phyloP scores from a whole-genome alignment of 768 basidiomycete species.

The Peribolospora baueri region DNA sequence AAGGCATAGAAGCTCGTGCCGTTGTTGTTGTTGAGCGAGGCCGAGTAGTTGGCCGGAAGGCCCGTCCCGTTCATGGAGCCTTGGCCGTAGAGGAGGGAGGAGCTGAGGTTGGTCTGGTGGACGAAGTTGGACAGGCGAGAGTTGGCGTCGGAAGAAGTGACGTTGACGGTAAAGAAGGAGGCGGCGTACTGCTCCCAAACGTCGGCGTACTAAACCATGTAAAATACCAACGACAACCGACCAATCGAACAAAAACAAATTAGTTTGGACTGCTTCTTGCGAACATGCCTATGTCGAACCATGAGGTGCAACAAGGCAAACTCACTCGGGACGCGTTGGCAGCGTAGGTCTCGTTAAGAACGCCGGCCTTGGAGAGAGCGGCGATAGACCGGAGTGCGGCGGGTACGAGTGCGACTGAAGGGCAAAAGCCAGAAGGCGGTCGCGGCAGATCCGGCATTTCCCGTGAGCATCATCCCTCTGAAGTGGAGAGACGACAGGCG shows the following conservation, averaged over 20 bases:
- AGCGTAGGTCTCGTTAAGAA: slow-evolving; percentile 14
- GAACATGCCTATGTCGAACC: too few relatives aligned
- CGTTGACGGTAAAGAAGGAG: slow-evolving; percentile 22
- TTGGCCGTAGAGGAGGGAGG: slow-evolving; percentile 14
- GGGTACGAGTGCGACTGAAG: slow-evolving; percentile 22
- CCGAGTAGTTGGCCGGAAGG: not conserved
- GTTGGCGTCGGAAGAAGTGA: slow-evolving; percentile 17
- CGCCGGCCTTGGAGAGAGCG: slow-evolving; percentile 15
- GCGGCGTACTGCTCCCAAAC: slow-evolving; percentile 23
- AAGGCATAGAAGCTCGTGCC: slow-evolving; percentile 24
- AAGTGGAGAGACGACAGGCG: not conserved
- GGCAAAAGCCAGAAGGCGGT: not conserved
- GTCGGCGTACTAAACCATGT: slow-evolving; percentile 6
- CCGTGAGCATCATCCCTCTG: too few relatives aligned
- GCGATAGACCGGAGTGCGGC: slow-evolving; percentile 23
- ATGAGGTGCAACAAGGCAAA: too few relatives aligned
- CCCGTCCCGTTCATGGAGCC: slow-evolving; percentile 8
- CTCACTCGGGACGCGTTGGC: slow-evolving; percentile 10
- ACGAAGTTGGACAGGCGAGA: slow-evolving; percentile 22
- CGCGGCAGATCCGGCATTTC: not conserved
- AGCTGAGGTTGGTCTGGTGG: slow-evolving; percentile 18
- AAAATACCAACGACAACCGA: too few relatives aligned
- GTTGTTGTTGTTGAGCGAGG: slow-evolving; percentile 4
- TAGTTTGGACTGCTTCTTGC: too few relatives aligned
- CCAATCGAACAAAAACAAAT: too few relatives aligned